Base-by-base conservation (phyloP, 192 early-diverging fungal genomes). In the Ramicandelaber brevisporus region DNA sequence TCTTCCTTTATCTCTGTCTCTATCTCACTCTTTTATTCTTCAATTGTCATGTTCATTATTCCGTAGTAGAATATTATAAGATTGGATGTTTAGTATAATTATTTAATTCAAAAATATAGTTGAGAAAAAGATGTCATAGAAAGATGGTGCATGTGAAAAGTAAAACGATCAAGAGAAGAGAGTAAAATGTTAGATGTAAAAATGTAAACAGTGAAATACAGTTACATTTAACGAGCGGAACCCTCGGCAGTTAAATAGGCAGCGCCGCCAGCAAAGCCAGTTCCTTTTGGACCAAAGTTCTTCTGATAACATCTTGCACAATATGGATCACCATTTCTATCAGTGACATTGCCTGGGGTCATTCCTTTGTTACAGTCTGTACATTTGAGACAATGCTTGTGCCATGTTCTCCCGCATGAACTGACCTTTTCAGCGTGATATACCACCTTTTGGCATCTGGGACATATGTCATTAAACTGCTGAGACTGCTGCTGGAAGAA, bases 371-470 rank as follows among this genome's bases (percentile, higher is more conserved):
- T 33, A 33, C 57, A 55, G 9, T 43, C 33, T 21, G 28, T 48
- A 41, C 57, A 60, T 15, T 33, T 35, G 30, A 60, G 44, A 18
- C 57, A 60, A 9, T 17, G 13, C 24, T 41, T 47, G 41, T 60
- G 57, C 34, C 55, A 60, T 40, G 51, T 60, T 37, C 48, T 44
- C 3, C 57, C 57, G 3, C 44, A 52, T 11, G 42, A 48, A 8
- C 41, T 36, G n/a, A 33, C 13, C 31, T 33, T 10, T 10, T 10
- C 15, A 33, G n/a, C 15, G 15, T 5, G 6, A 33, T 6, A 26
- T 24, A 25, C 11, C 11, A 25, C 24, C 8, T 9, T 9, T 9
- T 25, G 8, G 11, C 8, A 25, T 25, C 8, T 9, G 11, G 24
- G 8, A 25, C 24, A 25, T 9, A 9, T 25, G 8, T 9, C 24